Percentiles rank a stretch among this genome's conserved stretches.
These are phyloP conservation scores for Primulina eburnea DNA, from an alignment of 257 asterid species.

Conservation along the genomic window DNA sequence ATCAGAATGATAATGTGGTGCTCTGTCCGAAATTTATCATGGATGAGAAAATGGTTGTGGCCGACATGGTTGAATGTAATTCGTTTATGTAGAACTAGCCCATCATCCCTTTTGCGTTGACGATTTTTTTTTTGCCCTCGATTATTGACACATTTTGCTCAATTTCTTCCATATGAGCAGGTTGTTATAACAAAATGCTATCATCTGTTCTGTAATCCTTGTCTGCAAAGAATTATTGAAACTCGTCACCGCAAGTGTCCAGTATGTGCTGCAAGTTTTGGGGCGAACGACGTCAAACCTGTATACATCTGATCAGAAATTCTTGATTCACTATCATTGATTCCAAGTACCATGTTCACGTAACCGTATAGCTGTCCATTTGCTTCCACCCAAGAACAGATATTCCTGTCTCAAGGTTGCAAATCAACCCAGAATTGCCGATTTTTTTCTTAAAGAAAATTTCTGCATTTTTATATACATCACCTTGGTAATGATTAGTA, in stretches of 20 bases:
- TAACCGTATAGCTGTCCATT: not conserved
- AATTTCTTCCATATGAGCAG: constrained; percentile 35
- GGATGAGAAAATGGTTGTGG: not conserved
- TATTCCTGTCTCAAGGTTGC: constrained; percentile 18
- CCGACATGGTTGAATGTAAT: not conserved
- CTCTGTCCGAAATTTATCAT: too few species aligned
- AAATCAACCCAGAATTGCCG: constrained; percentile 25
- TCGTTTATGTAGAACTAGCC: not conserved
- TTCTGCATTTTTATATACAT: constrained; percentile 2
- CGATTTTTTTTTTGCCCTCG: too few species aligned
- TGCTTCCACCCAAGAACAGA: not conserved
- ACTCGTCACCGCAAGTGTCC: constrained; percentile 94
- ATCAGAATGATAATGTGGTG: too few species aligned
- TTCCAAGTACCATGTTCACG: constrained; percentile 18
- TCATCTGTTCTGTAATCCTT: constrained; percentile 92
- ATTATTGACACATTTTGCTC: not conserved
- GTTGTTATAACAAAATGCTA: constrained; percentile 93
- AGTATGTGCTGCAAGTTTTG: constrained; percentile 79
- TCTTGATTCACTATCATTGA: constrained; percentile 2
- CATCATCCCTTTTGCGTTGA: too few species aligned
- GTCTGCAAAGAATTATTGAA: constrained; percentile 68
- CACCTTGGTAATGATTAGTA: constrained; percentile 23
- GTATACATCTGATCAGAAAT: constrained; percentile 69
- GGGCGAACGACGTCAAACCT: constrained; percentile 81
- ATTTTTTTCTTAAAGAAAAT: constrained; percentile 21